Percentiles rank a stretch among this genome's conserved stretches.
Evolutionary conservation across 1,284 basidiomycete species (phyloP).

Genomic region (Trametes polyzona): DNA sequence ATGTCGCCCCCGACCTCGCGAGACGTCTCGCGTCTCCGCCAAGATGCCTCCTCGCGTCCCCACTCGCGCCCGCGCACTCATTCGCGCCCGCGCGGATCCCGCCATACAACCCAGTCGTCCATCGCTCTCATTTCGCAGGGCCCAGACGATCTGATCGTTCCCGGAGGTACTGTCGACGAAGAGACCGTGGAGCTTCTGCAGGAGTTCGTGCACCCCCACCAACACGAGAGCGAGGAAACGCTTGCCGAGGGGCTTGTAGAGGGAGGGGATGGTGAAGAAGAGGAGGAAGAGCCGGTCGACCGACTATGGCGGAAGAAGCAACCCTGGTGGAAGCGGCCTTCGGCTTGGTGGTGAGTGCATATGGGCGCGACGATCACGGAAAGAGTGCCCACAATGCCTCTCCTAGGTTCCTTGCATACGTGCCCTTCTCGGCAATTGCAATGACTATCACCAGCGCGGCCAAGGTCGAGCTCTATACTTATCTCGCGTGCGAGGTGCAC

Average conservation of each 20-base stretch:
- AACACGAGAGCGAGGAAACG: conserved; percentile 41
- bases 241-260: conserved; percentile 34
- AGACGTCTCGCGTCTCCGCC: conserved; percentile 16
- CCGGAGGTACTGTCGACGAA: conserved; percentile 50
- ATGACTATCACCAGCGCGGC: conserved; percentile 63
- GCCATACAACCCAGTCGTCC: conserved; percentile 28
- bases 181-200: conserved; percentile 50
- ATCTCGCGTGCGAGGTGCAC: conserved; percentile 35
- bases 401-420: conserved; percentile 58
- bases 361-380: too few relatives aligned
- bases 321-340: conserved; percentile 74
- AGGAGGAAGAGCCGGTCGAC: conserved; percentile 32
- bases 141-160: conserved; percentile 45
- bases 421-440: conserved; percentile 58
- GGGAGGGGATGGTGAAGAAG: conserved; percentile 26
- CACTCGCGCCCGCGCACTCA: conserved; percentile 21
- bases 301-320: conserved; percentile 34
- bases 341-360: conserved; percentile 67
- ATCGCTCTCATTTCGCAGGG: conserved; percentile 34
- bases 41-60: conserved; percentile 15
- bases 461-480: conserved; percentile 53
- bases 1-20: conserved; percentile 24
- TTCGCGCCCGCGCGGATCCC: conserved; percentile 32
- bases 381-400: too few relatives aligned
- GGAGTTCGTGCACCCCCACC: conserved; percentile 49